Percentiles rank a stretch among this genome's conserved stretches.
These are phyloP conservation scores for Ophiostoma australiae DNA, from an alignment of 2,329 filamentous ascomycete species.

Conservation along the genomic window DNA sequence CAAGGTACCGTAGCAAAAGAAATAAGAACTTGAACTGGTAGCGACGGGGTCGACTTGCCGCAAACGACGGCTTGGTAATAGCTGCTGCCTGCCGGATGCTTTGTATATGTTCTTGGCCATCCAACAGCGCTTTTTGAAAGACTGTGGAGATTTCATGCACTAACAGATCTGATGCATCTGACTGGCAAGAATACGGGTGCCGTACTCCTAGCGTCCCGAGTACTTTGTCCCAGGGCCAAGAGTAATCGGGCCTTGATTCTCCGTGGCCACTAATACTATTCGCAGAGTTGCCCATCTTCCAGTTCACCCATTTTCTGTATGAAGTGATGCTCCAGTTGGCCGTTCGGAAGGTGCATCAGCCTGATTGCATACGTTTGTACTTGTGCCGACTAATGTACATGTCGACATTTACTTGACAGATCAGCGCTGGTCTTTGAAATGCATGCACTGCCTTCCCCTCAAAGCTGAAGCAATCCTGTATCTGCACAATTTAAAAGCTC, in stretches of 20 bases:
- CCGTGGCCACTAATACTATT: neutral
- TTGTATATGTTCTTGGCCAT: neutral
- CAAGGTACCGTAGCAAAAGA: neutral
- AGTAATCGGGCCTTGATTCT: too few species aligned
- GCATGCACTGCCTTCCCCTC: neutral
- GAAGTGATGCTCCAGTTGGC: neutral
- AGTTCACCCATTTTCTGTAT: neutral
- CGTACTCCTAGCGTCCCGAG: neutral
- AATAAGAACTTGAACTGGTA: neutral
- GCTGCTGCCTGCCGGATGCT: neutral
- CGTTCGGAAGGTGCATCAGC: neutral
- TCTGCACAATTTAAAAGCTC: neutral
- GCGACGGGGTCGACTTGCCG: neutral
- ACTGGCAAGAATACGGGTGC: conserved; percentile 7
- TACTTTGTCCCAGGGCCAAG: neutral
- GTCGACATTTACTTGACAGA: neutral
- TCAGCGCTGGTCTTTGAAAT: neutral
- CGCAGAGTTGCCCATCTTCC: neutral
- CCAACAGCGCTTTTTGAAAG: neutral
- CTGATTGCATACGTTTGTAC: neutral
- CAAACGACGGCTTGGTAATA: neutral
- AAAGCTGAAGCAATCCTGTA: neutral
- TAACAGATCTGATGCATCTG: neutral
- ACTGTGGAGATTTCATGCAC: neutral
- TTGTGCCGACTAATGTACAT: neutral